Conservation (phyloP, 1,284 basidiomycete genomes). For the Tetrapyrgos nigripes region DNA sequence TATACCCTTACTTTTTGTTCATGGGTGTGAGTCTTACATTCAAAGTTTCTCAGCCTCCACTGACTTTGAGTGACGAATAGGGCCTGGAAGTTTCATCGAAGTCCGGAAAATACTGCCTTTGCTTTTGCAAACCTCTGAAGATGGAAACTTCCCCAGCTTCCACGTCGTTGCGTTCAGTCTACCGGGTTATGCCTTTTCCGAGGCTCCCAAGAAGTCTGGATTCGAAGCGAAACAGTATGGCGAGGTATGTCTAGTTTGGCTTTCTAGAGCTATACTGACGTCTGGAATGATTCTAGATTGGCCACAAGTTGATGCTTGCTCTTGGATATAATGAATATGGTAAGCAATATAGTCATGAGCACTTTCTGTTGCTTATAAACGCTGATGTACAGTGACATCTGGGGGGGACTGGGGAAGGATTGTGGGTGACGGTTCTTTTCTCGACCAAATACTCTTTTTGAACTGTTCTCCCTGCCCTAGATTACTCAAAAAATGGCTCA, state of each 20-base stretch:
- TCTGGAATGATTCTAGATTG: constrained; percentile 32
- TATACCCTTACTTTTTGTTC: constrained; percentile 53
- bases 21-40: constrained; percentile 57
- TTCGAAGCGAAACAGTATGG: constrained; percentile 40
- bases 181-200: constrained; percentile 60
- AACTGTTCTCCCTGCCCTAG: constrained; percentile 15
- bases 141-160: constrained; percentile 51
- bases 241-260: constrained; percentile 31
- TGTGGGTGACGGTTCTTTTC: constrained; percentile 29
- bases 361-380: constrained; percentile 30
- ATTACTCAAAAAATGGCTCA: constrained; percentile 39
- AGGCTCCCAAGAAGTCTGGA: constrained; percentile 41
- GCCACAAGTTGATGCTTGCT: constrained; percentile 57
- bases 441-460: background rate
- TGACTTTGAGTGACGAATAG: constrained; percentile 53
- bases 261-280: background rate
- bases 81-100: constrained; percentile 68
- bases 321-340: constrained; percentile 57
- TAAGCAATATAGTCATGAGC: constrained; percentile 8
- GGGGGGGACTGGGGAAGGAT: constrained; percentile 54
- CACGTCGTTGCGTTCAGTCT: constrained; percentile 56
- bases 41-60: too few relatives aligned
- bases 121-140: constrained; percentile 27
- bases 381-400: constrained; percentile 27
- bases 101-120: constrained; percentile 59